Conservation (phyloP, 108 stramenopile species). For the Cyclotella distinguenda region DNA sequence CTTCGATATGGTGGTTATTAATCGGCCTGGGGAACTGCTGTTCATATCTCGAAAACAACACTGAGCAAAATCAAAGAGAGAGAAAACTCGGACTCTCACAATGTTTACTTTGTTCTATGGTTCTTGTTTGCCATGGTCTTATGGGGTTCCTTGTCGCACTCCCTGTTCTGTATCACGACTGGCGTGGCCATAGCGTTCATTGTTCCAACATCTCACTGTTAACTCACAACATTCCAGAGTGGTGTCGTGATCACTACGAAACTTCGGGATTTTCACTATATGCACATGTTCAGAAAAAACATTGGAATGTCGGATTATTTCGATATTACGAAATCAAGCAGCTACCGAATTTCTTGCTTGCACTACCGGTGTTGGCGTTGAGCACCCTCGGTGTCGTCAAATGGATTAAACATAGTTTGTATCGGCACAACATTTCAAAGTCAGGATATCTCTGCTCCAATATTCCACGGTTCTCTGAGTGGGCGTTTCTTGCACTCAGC, state of each 20-base stretch:
- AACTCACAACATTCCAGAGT: constrained; percentile 29
- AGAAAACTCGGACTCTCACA: not conserved
- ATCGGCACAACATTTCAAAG: constrained; percentile 15
- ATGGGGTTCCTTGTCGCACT: constrained; percentile 38
- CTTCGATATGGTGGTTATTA: constrained; percentile 58
- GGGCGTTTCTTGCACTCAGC: constrained; percentile 39
- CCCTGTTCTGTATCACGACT: constrained; percentile 64
- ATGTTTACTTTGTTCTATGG: not conserved
- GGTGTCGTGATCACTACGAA: constrained; percentile 35
- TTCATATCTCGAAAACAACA: not conserved
- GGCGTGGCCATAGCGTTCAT: constrained; percentile 52
- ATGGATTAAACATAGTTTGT: constrained; percentile 67
- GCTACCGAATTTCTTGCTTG: constrained; percentile 83
- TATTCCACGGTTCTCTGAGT: constrained; percentile 1
- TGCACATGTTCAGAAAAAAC: constrained; percentile 67
- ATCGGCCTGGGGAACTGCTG: constrained; percentile 48
- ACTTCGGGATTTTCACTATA: constrained; percentile 67
- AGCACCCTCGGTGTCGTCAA: constrained; percentile 39
- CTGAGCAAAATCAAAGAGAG: constrained; percentile 1
- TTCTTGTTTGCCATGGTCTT: constrained; percentile 19
- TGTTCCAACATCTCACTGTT: constrained; percentile 18
- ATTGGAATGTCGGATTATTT: constrained; percentile 88
- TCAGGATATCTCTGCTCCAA: not conserved
- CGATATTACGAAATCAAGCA: constrained; percentile 78
- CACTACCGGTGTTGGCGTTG: constrained; percentile 58